Conservation (phyloP, 2,329 filamentous ascomycete species). For the Sporothrix brunneoviolacea region DNA sequence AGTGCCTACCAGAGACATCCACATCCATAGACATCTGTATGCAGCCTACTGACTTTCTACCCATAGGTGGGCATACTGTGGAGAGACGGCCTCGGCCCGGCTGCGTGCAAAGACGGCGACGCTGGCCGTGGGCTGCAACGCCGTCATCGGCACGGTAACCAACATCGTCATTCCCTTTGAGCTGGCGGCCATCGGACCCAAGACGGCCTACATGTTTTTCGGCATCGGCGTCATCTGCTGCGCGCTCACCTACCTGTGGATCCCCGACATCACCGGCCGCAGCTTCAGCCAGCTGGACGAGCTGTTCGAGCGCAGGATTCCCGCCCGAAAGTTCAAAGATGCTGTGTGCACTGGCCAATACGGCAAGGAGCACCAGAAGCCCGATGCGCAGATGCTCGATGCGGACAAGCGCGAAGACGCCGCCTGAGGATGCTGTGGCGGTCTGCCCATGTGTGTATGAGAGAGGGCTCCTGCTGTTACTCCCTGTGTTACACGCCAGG, state of each 20-base stretch:
- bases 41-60: neutral
- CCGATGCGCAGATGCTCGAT: no score
- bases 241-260: neutral
- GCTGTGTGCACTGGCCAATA: neutral
- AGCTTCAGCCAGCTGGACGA: neutral
- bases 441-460: neutral
- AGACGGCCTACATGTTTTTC: neutral
- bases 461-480: neutral
- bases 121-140: neutral
- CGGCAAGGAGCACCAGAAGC: neutral
- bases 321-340: neutral
- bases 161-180: neutral
- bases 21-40: neutral
- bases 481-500: no score
- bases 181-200: neutral
- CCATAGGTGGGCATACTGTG: neutral
- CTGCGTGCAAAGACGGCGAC: neutral
- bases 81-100: neutral
- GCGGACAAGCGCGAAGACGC: neutral
- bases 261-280: neutral
- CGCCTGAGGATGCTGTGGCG: neutral
- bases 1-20: neutral
- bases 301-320: neutral
- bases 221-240: neutral
- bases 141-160: neutral